Evolutionary conservation across 208 protist genomes (phyloP).

Genomic region (Phytomonas sp.): DNA sequence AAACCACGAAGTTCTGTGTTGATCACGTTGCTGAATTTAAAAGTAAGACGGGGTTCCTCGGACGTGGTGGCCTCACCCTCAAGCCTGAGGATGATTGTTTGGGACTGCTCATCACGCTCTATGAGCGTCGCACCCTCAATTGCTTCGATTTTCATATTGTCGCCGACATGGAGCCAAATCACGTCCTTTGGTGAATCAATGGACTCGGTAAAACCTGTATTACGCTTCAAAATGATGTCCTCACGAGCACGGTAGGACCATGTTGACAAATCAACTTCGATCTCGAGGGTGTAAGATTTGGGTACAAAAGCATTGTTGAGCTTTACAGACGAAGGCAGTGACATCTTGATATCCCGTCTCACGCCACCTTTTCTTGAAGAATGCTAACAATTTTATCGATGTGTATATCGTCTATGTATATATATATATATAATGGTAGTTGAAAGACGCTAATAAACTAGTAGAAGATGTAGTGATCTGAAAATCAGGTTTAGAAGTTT

Average conservation of each 20-base stretch:
- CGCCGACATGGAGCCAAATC: slow-evolving; percentile 63
- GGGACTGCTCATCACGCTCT: slow-evolving; percentile 27
- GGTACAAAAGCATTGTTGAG: slow-evolving; percentile 73
- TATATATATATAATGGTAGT: neutral
- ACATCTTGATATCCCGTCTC: neutral
- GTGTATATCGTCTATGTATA: neutral
- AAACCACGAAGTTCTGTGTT: slow-evolving; percentile 89
- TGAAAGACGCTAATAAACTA: neutral
- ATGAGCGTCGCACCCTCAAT: slow-evolving; percentile 46
- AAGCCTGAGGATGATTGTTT: slow-evolving; percentile 57
- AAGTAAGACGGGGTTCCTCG: slow-evolving; percentile 48
- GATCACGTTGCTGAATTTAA: slow-evolving; percentile 77
- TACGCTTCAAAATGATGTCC: slow-evolving; percentile 43
- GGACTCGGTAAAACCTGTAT: slow-evolving; percentile 16
- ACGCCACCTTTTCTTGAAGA: neutral
- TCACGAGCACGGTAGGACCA: slow-evolving; percentile 73
- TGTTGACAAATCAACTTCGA: slow-evolving; percentile 53
- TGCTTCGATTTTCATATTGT: slow-evolving; percentile 39
- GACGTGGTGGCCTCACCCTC: slow-evolving; percentile 27
- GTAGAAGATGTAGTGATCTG: neutral
- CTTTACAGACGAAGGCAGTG: slow-evolving; percentile 28
- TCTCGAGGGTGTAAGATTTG: slow-evolving; percentile 49
- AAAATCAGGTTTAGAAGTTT: neutral
- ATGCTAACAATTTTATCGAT: neutral
- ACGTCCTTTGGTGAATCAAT: slow-evolving; percentile 6